These are phyloP conservation scores for Cornus kousa DNA, from an alignment of 148 eudicot genomes.

Conservation along the genomic window DNA sequence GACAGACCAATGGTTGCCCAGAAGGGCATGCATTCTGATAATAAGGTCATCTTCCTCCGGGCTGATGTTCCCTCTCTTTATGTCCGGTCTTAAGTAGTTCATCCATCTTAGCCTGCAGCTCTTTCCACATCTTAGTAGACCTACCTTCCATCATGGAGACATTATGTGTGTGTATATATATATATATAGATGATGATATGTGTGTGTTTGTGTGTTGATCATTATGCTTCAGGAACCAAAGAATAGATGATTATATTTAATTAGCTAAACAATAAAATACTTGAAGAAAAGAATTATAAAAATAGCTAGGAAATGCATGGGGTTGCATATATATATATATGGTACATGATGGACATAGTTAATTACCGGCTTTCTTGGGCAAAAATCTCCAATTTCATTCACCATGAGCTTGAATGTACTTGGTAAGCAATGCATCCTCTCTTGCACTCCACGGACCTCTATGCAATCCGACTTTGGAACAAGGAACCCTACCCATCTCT, in stretches of 20 bases:
- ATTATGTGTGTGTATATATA: background rate
- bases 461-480: constrained; percentile 59
- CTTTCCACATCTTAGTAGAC: constrained; percentile 65
- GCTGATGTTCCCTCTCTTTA: constrained; percentile 61
- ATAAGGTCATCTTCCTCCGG: constrained; percentile 65
- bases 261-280: too few species aligned
- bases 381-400: constrained; percentile 72
- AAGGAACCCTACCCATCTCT: constrained; percentile 66
- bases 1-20: constrained; percentile 65
- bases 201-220: too few species aligned
- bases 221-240: too few species aligned
- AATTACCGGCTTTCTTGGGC: constrained; percentile 59
- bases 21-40: constrained; percentile 48
- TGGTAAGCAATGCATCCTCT: constrained; percentile 53
- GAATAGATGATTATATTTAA: too few species aligned
- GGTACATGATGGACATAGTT: background rate
- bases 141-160: constrained; percentile 9
- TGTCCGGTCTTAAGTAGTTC: constrained; percentile 67
- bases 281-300: background rate
- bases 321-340: too few species aligned
- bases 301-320: too few species aligned
- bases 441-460: constrained; percentile 65
- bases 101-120: constrained; percentile 69
- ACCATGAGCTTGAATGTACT: constrained; percentile 49
- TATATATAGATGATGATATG: too few species aligned